Evolutionary conservation across 2,329 filamentous ascomycete species (phyloP).

Genomic region (Mycogone perniciosa): DNA sequence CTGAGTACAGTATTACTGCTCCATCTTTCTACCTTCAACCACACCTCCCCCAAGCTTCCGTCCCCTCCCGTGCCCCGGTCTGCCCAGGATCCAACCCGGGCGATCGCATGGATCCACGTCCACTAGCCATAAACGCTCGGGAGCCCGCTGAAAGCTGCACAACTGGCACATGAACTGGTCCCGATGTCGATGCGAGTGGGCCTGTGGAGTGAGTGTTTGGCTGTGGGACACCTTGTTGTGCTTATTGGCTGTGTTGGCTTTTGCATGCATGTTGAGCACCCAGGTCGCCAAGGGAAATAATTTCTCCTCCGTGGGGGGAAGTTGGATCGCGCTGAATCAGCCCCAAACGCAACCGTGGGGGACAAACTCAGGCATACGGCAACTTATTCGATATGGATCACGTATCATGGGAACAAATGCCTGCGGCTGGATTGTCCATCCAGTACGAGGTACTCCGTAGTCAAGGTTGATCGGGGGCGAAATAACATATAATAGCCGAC

Average conservation of each 20-base stretch:
- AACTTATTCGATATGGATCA: background rate
- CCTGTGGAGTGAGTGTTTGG: constrained; percentile 1
- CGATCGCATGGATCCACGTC: constrained; percentile 14
- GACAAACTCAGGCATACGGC: constrained; percentile 1
- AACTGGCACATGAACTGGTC: constrained; percentile 5
- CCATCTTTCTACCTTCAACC: constrained; percentile 8
- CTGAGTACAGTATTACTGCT: background rate
- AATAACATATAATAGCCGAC: constrained; percentile 1
- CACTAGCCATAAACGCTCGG: constrained; percentile 10
- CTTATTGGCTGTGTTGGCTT: background rate
- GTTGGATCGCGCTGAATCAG: background rate
- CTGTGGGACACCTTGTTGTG: constrained; percentile 1
- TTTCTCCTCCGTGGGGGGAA: constrained; percentile 10
- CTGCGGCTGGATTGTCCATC: background rate
- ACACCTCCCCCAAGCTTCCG: constrained; percentile 12
- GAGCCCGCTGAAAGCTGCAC: constrained; percentile 5
- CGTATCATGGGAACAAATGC: background rate
- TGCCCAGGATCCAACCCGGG: constrained; percentile 7
- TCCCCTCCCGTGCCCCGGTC: constrained; percentile 12
- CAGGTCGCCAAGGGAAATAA: background rate
- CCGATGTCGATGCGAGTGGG: constrained; percentile 9
- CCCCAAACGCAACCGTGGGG: constrained; percentile 8
- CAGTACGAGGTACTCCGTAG: no score
- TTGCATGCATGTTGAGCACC: constrained; percentile 4
- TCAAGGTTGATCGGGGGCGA: no score